A percentile compares a stretch with the other conserved stretches of the same genome.
These are phyloP conservation scores for Brassica nigra DNA, from an alignment of 345 rosid species.

Conservation along the genomic window DNA sequence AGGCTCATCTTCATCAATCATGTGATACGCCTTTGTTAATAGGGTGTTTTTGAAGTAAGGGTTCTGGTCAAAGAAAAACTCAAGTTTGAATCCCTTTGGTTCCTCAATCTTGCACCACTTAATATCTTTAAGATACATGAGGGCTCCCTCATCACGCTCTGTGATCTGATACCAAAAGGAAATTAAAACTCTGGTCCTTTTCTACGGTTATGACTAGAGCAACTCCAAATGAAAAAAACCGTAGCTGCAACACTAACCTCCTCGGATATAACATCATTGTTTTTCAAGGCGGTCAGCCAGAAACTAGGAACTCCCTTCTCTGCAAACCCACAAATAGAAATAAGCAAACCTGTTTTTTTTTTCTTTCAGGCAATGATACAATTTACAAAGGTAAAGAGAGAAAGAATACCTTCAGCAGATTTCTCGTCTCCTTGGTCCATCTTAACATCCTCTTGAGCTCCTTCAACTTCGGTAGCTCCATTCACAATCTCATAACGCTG, in stretches of 20 bases:
- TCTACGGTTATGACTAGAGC: background rate
- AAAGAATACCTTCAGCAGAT: slow-evolving; percentile 54
- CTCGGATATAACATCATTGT: slow-evolving; percentile 70
- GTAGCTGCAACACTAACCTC: slow-evolving; percentile 35
- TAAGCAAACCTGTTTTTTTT: background rate
- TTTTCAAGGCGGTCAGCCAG: slow-evolving; percentile 91
- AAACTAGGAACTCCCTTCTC: slow-evolving; percentile 95
- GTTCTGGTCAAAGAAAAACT: slow-evolving; percentile 41
- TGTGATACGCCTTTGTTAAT: slow-evolving; percentile 76
- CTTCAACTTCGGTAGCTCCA: slow-evolving; percentile 71
- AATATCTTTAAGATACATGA: slow-evolving; percentile 72
- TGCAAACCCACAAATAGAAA: slow-evolving; percentile 40
- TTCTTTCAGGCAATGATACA: background rate
- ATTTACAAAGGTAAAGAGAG: background rate
- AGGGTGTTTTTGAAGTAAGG: slow-evolving; percentile 78
- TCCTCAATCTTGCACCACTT: slow-evolving; percentile 78
- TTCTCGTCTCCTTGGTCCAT: slow-evolving; percentile 62
- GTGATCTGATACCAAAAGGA: slow-evolving; percentile 51
- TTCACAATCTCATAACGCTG: slow-evolving; percentile 89
- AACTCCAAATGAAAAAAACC: background rate
- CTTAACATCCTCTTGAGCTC: slow-evolving; percentile 49
- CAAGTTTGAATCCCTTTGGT: slow-evolving; percentile 90
- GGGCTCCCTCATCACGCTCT: slow-evolving; percentile 87
- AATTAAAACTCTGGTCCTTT: background rate
- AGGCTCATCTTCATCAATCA: slow-evolving; percentile 88